Base-by-base conservation (phyloP, 495 filamentous ascomycete genomes). In the Hypoxylon lienhwacheense region DNA sequence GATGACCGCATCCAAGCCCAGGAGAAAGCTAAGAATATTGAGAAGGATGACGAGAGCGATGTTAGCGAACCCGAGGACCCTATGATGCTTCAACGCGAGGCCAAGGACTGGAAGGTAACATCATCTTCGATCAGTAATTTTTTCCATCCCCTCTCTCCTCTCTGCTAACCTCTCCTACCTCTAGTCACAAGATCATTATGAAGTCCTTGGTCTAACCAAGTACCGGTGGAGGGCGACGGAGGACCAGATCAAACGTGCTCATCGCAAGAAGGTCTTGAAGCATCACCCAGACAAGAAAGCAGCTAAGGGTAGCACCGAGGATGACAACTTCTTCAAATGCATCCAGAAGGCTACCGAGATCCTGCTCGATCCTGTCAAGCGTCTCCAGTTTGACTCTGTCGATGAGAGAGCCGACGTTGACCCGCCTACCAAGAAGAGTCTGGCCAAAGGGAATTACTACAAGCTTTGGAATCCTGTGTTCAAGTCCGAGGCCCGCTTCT, bases 261-360 rank as follows among this genome's bases (percentile, higher is more conserved):
- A 97, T 78, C 89, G 93, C 75, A 97, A 97, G 85, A 98, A 98
- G 85, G 93, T 97, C 48, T 86, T 98, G 28, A 90, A 89, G 76
- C 93, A 98, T 70, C 93, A 98, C 68, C 93, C 93, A 47, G 93
- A 98, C 67, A 98, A 98, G 86, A 95, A 93, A 77, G 93, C 93
- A 21, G 92, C 93, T 28, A 80, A 85, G 42, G 90, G 93, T 54
- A 81, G 77, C 53, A 84, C 85, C 58, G 91, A 98, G 72, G 91
- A 96, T 75, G 93, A 98, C 74, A 87, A 85, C 64, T 98, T 98
- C 81, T 98, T 98, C 86, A 98, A 98, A 81, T 98, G 93, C 73
- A 98, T 98, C 70, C 93, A 98, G 78, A 96, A 96, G 71, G 93
- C 93, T 52, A 92, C 85, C 64, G 93, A 98, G 68, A 78, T 97